Evolutionary conservation across 2,329 filamentous ascomycete genomes (phyloP).

Genomic region (Diplodia corticola): DNA sequence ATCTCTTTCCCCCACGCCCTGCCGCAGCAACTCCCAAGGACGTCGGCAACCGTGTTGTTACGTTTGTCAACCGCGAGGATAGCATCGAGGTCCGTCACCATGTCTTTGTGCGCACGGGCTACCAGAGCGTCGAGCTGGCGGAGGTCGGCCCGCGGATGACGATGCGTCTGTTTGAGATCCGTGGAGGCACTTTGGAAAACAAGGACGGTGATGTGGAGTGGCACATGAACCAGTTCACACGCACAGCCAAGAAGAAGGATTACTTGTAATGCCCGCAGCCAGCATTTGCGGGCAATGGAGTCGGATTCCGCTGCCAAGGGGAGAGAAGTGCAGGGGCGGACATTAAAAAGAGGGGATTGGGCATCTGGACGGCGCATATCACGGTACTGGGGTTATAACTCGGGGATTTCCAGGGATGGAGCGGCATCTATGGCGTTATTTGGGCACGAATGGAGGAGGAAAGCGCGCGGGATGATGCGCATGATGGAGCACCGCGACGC

Average conservation of each 20-base stretch:
- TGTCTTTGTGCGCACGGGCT: slow-evolving; percentile 91
- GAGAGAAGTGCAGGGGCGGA: slow-evolving; percentile 11
- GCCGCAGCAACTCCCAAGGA: slow-evolving; percentile 62
- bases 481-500: neutral
- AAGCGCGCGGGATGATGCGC: slow-evolving; percentile 16
- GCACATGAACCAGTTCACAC: slow-evolving; percentile 92
- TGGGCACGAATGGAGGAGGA: slow-evolving; percentile 9
- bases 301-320: neutral
- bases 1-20: slow-evolving; percentile 89
- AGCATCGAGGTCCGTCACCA: slow-evolving; percentile 88
- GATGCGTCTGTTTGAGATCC: slow-evolving; percentile 93
- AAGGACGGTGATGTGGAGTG: slow-evolving; percentile 96
- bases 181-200: slow-evolving; percentile 86
- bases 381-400: slow-evolving; percentile 2
- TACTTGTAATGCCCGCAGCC: slow-evolving; percentile 64
- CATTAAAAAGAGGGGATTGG: slow-evolving; percentile 6
- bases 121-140: slow-evolving; percentile 82
- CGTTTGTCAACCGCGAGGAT: slow-evolving; percentile 88
- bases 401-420: slow-evolving; percentile 9
- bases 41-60: slow-evolving; percentile 84
- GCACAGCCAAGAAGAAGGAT: slow-evolving; percentile 93
- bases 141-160: slow-evolving; percentile 95
- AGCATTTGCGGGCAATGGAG: slow-evolving; percentile 13
- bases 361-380: slow-evolving; percentile 17
- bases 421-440: slow-evolving; percentile 17